Evolutionary conservation across 2,329 filamentous ascomycete species (phyloP).

Genomic region (Orbilia brochopaga): DNA sequence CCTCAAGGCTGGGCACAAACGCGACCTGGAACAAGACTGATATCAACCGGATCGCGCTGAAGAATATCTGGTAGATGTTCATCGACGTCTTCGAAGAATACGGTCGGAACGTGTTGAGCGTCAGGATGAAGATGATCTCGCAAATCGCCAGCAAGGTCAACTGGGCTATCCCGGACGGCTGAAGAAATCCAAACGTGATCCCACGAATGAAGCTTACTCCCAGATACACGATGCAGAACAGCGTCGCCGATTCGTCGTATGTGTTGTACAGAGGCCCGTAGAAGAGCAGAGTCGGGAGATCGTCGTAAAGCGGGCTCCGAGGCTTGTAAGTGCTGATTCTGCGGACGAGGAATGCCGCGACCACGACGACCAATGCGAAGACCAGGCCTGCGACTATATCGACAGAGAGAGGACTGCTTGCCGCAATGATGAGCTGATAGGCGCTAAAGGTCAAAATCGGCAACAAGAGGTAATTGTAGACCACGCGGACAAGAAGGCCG

Average conservation of each 20-base stretch:
- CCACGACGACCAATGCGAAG: slow-evolving; percentile 73
- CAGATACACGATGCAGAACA: slow-evolving; percentile 86
- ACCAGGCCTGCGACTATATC: slow-evolving; percentile 63
- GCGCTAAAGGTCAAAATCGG: slow-evolving; percentile 85
- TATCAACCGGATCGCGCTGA: slow-evolving; percentile 76
- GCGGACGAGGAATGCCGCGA: slow-evolving; percentile 78
- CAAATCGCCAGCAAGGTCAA: slow-evolving; percentile 90
- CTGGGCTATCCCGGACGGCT: slow-evolving; percentile 90
- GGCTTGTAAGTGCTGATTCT: slow-evolving; percentile 65
- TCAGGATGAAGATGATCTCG: slow-evolving; percentile 87
- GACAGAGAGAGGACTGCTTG: slow-evolving; percentile 72
- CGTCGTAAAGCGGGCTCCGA: slow-evolving; percentile 73
- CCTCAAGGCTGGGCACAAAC: slow-evolving; percentile 81
- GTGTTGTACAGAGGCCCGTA: slow-evolving; percentile 98
- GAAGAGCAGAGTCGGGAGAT: slow-evolving; percentile 82
- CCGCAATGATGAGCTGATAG: slow-evolving; percentile 84
- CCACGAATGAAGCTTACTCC: slow-evolving; percentile 83
- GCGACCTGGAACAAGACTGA: slow-evolving; percentile 77
- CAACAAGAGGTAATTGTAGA: slow-evolving; percentile 90
- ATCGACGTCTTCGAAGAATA: slow-evolving; percentile 92
- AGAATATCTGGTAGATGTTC: slow-evolving; percentile 92
- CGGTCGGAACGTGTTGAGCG: slow-evolving; percentile 85
- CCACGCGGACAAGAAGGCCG: slow-evolving; percentile 71
- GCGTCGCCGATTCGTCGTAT: slow-evolving; percentile 88
- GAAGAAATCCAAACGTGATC: slow-evolving; percentile 88